Evolutionary conservation across 2,329 filamentous ascomycete genomes (phyloP).

Genomic region (Exophiala alcalophila): DNA sequence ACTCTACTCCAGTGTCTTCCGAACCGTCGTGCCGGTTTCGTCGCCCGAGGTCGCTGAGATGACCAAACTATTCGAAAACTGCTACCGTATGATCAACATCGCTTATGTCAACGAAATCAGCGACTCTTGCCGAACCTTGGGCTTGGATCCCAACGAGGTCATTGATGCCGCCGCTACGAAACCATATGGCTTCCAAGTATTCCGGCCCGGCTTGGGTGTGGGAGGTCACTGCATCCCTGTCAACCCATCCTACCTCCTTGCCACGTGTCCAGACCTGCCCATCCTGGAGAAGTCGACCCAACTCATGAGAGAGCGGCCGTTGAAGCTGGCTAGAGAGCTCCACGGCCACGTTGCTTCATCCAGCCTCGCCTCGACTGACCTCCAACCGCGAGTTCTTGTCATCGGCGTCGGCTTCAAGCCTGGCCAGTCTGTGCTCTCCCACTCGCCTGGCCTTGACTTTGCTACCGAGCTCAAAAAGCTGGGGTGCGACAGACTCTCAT

Average conservation of each 20-base stretch:
- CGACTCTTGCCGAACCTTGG: constrained; percentile 20
- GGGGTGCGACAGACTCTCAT: constrained; percentile 14
- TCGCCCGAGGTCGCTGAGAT: constrained; percentile 24
- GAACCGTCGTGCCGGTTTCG: constrained; percentile 20
- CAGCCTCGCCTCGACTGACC: neutral
- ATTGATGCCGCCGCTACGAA: constrained; percentile 24
- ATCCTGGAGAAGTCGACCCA: constrained; percentile 20
- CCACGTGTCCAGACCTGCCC: constrained; percentile 12
- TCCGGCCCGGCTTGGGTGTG: constrained; percentile 22
- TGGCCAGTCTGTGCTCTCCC: constrained; percentile 21
- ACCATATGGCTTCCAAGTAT: constrained; percentile 25
- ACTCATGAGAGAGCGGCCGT: constrained; percentile 19
- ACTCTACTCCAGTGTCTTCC: constrained; percentile 20
- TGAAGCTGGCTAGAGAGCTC: constrained; percentile 13
- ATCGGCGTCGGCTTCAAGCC: constrained; percentile 26
- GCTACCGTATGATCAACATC: constrained; percentile 26
- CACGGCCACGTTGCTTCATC: constrained; percentile 8
- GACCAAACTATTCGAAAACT: constrained; percentile 27
- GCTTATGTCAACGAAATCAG: constrained; percentile 26
- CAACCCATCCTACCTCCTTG: constrained; percentile 24
- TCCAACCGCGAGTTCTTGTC: constrained; percentile 19
- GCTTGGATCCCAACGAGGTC: constrained; percentile 23
- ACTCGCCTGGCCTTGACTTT: constrained; percentile 21
- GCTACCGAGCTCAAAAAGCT: constrained; percentile 9
- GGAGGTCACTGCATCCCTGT: constrained; percentile 27